Conservation (phyloP, 1,284 basidiomycete species). For the Fomitiporia mediterranea region DNA sequence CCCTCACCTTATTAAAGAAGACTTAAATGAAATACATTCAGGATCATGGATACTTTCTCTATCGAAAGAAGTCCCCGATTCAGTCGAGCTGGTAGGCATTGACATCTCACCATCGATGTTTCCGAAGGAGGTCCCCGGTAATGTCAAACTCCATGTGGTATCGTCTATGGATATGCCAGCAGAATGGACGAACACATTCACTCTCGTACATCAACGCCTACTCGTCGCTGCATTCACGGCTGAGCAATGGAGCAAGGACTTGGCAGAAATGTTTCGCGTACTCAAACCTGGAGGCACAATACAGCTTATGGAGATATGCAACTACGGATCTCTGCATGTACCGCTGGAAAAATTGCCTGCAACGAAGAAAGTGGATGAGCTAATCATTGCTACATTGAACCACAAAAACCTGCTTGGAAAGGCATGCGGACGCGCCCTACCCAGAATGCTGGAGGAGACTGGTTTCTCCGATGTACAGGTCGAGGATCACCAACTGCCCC, state of each 20-base stretch:
- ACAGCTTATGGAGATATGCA: slow-evolving; percentile 27
- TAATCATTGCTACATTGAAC: background rate
- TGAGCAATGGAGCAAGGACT: slow-evolving; percentile 26
- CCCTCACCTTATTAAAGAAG: background rate
- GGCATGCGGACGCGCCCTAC: background rate
- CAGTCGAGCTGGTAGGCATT: slow-evolving; percentile 5
- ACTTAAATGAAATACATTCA: slow-evolving; percentile 3
- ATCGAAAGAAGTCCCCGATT: slow-evolving; percentile 1
- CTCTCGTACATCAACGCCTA: slow-evolving; percentile 32
- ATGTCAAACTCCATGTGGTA: slow-evolving; percentile 4
- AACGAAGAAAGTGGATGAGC: background rate
- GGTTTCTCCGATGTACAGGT: slow-evolving; percentile 6
- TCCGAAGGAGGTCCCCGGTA: slow-evolving; percentile 8
- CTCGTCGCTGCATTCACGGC: slow-evolving; percentile 28
- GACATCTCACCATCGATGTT: slow-evolving; percentile 15
- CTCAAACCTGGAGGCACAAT: slow-evolving; percentile 29
- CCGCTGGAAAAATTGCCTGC: background rate
- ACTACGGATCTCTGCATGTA: background rate
- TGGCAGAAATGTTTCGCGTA: slow-evolving; percentile 30
- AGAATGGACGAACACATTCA: slow-evolving; percentile 27
- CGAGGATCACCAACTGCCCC: background rate
- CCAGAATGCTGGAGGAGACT: slow-evolving; percentile 1
- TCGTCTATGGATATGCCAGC: slow-evolving; percentile 5
- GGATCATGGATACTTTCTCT: slow-evolving; percentile 15
- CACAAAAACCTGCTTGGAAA: background rate